A percentile compares a stretch with the other conserved stretches of the same genome.
Evolutionary conservation across 2,329 filamentous ascomycete species (phyloP).

Genomic region (Leptoxyphium fumago): DNA sequence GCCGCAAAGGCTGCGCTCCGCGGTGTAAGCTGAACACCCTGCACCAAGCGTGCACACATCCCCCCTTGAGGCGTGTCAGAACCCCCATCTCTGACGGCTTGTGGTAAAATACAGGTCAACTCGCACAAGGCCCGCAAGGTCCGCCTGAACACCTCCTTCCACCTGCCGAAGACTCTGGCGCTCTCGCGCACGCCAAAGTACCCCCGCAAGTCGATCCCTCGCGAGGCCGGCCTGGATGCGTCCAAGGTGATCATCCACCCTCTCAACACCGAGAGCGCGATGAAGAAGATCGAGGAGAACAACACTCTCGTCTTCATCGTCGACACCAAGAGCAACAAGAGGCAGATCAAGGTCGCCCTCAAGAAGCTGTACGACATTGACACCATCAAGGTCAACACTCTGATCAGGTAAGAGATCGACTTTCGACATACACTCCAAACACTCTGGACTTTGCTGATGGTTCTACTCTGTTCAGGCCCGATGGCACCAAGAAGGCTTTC

Average conservation of each 20-base stretch:
- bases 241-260: conserved; percentile 97
- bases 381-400: conserved; percentile 97
- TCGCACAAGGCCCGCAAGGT: conserved; percentile 87
- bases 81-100: conserved; percentile 37
- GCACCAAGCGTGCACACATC: conserved; percentile 8
- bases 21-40: conserved; percentile 55
- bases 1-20: conserved; percentile 93
- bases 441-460: conserved; percentile 1
- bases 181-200: conserved; percentile 88
- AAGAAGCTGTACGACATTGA: conserved; percentile 99
- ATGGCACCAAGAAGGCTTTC: conserved; percentile 98
- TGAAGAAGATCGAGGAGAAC: conserved; percentile 99
- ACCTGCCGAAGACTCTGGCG: conserved; percentile 90
- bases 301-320: conserved; percentile 60
- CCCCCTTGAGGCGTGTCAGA: conserved; percentile 33
- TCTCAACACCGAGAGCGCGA: conserved; percentile 98
- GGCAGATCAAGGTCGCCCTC: conserved; percentile 93
- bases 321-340: conserved; percentile 81
- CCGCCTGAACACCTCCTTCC: conserved; percentile 86
- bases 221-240: conserved; percentile 83
- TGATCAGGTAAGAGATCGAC: conserved; percentile 59
- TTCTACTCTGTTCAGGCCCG: conserved; percentile 45
- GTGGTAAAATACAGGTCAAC: conserved; percentile 41
- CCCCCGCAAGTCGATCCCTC: conserved; percentile 86
- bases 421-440: conserved; percentile 14